Evolutionary conservation across 78 protist species (phyloP), one percentile per base, ranked within the genome.

Genomic region (Planoprotostelium fungivorum): DNA sequence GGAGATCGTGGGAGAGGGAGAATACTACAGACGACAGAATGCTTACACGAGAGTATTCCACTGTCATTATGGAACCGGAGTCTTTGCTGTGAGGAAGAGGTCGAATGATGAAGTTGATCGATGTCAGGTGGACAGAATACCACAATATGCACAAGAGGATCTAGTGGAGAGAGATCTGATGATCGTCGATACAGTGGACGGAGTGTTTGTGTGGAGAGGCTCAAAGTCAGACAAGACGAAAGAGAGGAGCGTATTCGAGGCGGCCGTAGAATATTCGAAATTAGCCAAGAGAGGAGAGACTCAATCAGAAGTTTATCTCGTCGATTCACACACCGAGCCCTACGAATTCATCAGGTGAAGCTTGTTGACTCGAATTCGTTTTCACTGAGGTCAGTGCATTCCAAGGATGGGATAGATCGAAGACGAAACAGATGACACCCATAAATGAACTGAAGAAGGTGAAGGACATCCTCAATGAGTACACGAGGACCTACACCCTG

Each of bases 151-250:
- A 29, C 37, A 31, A 5, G 31, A 25, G 31, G 88, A 87, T 36
- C 88, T 87, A 5, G n/a, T 29, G 37, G 63, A 29, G 35, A 36
- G 37, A 5, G 35, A 35, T 28, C 31, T 87, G 39, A 36, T 37
- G 88, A 28, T 87, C 28, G 28, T 87, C 9, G 88, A 87, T 9
- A 36, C 88, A 34, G 23, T 1, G 35, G 29, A 25, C 28, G 28
- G 31, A 1, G 88, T 87, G 25, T n/a, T 87, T 37, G 63, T 87
- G 31, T 87, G 88, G 88, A 28, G 28, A 28, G 88, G 88, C 10
- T 29, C 88, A 29, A 87, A 87, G 88, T 1, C 39, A 37, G 37
- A 87, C 35, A 34, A 37, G 63, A 87, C 28, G 39, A 36, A 87
- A 29, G 37, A 38, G 88, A 87, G 16, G 88, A 29, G 1, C 35